Base-by-base conservation (phyloP, 176 grass and related monocot species). In the Oryza coarctata region DNA sequence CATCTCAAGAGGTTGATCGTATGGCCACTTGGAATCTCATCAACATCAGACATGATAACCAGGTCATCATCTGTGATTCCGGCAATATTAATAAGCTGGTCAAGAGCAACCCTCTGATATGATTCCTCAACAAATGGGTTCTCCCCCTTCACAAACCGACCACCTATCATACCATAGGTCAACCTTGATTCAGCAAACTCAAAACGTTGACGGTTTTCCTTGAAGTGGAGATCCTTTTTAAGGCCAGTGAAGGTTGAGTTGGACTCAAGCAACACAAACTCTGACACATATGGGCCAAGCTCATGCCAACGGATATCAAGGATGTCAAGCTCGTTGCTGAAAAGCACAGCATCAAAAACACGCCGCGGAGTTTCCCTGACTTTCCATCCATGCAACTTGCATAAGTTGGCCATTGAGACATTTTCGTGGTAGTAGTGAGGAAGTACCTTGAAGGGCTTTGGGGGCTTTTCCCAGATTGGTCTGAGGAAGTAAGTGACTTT, bases 61-160 rank as follows among this genome's bases (percentile, higher is more conserved):
- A 97, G 80, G 77, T 97, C 94, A 40, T 97, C 91, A 25, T 94
- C 87, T 0, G 57, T 75, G 75, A 97, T 94, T 44, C 94, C 91
- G 9, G 91, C 91, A 26, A 97, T 91, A 45, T 75, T 94, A 34
- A 97, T 93, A 45, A 97, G 88, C 81, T 86, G 94, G 57, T 97
- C 94, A 0, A 97, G 78, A 31, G 91, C 89, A 63, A 97, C 94
- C 82, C 94, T 82, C 69, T 97, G 94, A 79, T 97, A 97, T 0
- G 94, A 97, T 39, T 97, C 94, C 78, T 97, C 94, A 14, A 97
- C 94, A 67, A 97, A 97, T 34, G 94, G 94, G 83, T 97, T 97
- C 63, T 97, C 94, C 27, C 94, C 94, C 79, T 97, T 94, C 60
- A 94, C 84, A 66, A 94, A 94, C 68, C 94, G 85, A 31, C 94